Percentiles rank a stretch among this genome's conserved stretches.
Evolutionary conservation across 305 asterid species (phyloP).

Genomic region (Rubia occidens): DNA sequence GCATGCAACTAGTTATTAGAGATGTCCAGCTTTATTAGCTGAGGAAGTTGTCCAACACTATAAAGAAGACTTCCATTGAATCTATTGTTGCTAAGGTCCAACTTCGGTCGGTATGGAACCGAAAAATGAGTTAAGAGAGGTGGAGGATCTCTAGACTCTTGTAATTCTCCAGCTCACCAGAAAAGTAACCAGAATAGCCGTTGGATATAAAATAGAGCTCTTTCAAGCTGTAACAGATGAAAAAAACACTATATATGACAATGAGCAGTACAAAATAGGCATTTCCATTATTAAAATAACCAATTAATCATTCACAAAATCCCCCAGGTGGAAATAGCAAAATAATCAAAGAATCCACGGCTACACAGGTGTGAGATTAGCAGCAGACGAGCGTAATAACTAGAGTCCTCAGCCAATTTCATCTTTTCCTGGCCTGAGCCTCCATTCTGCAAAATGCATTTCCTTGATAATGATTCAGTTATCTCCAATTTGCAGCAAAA

Average conservation of each 20-base stretch:
- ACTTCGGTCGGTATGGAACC: not conserved
- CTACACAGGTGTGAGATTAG: not conserved
- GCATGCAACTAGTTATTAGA: not conserved
- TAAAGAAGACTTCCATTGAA: not conserved
- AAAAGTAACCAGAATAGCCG: not conserved
- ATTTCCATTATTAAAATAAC: not conserved
- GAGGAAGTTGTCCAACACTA: constrained; percentile 6
- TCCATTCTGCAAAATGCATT: not conserved
- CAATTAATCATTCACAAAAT: not conserved
- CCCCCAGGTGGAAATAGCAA: not conserved
- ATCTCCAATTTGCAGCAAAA: not conserved
- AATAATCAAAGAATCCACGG: constrained; percentile 2
- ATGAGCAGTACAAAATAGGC: not conserved
- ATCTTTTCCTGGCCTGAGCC: constrained; percentile 34
- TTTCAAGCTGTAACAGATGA: not conserved
- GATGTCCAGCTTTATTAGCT: not conserved
- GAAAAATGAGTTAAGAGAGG: not conserved
- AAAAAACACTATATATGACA: not conserved
- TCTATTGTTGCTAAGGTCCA: constrained; percentile 4
- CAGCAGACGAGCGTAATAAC: not conserved
- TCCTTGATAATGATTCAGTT: not conserved
- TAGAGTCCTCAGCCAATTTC: constrained; percentile 65
- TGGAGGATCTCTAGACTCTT: not conserved
- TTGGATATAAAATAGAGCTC: constrained; percentile 5
- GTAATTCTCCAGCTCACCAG: not conserved